Evolutionary conservation across 139 green algal species (phyloP).

Genomic region (Chlorella sp.): DNA sequence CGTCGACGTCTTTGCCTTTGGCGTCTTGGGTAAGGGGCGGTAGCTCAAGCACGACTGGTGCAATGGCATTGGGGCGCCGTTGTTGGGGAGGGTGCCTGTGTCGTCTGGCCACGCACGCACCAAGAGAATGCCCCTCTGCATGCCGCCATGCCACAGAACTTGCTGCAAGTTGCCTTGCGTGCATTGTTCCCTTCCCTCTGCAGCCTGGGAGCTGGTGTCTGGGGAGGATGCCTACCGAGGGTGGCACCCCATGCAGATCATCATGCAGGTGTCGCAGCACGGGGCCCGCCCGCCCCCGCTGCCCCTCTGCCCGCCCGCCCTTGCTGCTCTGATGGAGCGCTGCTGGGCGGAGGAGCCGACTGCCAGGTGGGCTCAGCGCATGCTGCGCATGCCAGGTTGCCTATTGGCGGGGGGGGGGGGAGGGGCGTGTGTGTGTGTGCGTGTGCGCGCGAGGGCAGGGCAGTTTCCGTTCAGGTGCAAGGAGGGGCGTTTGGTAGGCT

Average conservation of each 20-base stretch:
- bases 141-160: too few species aligned
- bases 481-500: neutral
- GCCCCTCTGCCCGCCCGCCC: conserved; percentile 4
- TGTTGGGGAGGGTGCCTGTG: neutral
- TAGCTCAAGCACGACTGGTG: neutral
- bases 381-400: neutral
- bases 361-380: neutral
- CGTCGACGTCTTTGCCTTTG: conserved; percentile 59
- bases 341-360: conserved; percentile 31
- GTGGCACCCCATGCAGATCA: conserved; percentile 24
- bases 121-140: too few species aligned
- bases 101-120: too few species aligned
- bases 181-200: neutral
- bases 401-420: too few species aligned
- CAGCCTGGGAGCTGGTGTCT: conserved; percentile 31
- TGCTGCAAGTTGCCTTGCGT: neutral
- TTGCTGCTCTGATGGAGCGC: neutral
- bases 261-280: conserved; percentile 18
- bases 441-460: too few species aligned
- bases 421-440: neutral
- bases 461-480: too few species aligned
- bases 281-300: conserved; percentile 18
- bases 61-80: neutral
- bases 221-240: conserved; percentile 9
- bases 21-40: conserved; percentile 26